These are phyloP conservation scores for Scalesia atractyloides DNA, from an alignment of 129 eudicot species.

Conservation along the genomic window DNA sequence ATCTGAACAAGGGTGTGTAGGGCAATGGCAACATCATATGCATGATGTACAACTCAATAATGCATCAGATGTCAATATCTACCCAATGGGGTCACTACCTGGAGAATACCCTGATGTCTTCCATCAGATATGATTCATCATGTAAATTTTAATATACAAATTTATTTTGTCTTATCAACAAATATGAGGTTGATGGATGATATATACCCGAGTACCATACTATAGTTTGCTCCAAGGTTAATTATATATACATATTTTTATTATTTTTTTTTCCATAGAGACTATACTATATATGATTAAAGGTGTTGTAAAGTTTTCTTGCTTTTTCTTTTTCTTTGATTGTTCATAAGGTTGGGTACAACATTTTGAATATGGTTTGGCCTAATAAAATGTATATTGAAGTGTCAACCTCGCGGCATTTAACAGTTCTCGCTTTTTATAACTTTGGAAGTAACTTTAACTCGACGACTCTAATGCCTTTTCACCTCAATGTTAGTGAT, in stretches of 20 bases:
- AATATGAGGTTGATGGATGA: conserved; percentile 27
- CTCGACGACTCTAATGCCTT: neutral
- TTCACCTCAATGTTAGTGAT: too few species aligned
- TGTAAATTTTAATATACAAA: conserved; percentile 36
- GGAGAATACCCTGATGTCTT: conserved; percentile 51
- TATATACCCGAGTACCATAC: conserved; percentile 20
- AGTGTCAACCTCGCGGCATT: conserved; percentile 13
- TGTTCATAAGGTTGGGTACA: conserved; percentile 33
- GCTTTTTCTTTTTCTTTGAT: conserved; percentile 33
- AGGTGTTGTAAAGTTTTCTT: conserved; percentile 38
- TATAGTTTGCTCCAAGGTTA: conserved; percentile 29
- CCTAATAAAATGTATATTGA: conserved; percentile 37
- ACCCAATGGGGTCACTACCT: conserved; percentile 45
- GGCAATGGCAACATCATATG: conserved; percentile 58
- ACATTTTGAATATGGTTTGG: conserved; percentile 36
- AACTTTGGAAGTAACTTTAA: neutral
- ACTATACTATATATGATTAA: conserved; percentile 2
- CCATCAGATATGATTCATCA: conserved; percentile 47
- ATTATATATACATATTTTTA: conserved; percentile 1
- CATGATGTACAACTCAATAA: conserved; percentile 43
- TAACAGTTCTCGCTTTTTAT: conserved; percentile 4
- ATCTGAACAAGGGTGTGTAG: conserved; percentile 48
- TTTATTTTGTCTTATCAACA: conserved; percentile 24
- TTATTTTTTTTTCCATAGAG: conserved; percentile 21
- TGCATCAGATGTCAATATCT: conserved; percentile 54